phyloP scores from a whole-genome alignment of 352 stramenopile genomes.

The Globisporangium irregulare region DNA sequence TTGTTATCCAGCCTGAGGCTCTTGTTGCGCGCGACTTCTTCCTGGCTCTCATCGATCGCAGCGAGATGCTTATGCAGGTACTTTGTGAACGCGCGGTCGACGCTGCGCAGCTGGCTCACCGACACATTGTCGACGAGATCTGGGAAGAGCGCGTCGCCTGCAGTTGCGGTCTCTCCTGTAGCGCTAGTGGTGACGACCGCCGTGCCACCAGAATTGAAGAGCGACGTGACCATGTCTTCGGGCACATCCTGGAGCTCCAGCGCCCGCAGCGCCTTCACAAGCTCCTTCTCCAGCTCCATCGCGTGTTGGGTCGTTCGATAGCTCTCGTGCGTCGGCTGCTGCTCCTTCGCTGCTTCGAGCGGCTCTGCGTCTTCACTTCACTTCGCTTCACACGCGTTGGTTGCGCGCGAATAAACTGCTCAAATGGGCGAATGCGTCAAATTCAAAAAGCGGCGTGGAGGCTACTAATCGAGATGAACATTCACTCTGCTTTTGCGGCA shows the following conservation, averaged over 20 bases:
- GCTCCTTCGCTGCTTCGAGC: background rate
- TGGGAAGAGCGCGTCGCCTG: conserved; percentile 21
- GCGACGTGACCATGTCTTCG: conserved; percentile 38
- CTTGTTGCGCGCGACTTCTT: background rate
- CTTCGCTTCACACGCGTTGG: background rate
- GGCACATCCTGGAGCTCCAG: conserved; percentile 59
- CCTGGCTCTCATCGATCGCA: conserved; percentile 7
- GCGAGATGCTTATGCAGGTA: conserved; percentile 43
- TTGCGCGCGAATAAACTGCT: background rate
- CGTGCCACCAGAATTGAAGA: conserved; percentile 74
- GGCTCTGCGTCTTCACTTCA: background rate
- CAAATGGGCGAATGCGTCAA: background rate
- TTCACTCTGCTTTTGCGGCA: background rate
- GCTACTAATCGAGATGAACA: background rate
- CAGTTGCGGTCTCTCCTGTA: conserved; percentile 17
- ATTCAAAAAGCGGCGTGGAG: background rate
- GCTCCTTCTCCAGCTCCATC: conserved; percentile 51
- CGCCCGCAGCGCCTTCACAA: conserved; percentile 54
- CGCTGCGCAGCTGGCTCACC: conserved; percentile 37
- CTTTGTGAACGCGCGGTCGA: conserved; percentile 56
- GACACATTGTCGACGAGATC: conserved; percentile 36
- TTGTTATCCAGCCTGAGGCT: conserved; percentile 9
- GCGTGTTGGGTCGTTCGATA: background rate
- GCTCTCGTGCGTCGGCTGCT: background rate
- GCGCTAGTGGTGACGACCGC: conserved; percentile 25